Evolutionary conservation across 768 basidiomycete species (phyloP).

Genomic region (Serendipita vermifera): DNA sequence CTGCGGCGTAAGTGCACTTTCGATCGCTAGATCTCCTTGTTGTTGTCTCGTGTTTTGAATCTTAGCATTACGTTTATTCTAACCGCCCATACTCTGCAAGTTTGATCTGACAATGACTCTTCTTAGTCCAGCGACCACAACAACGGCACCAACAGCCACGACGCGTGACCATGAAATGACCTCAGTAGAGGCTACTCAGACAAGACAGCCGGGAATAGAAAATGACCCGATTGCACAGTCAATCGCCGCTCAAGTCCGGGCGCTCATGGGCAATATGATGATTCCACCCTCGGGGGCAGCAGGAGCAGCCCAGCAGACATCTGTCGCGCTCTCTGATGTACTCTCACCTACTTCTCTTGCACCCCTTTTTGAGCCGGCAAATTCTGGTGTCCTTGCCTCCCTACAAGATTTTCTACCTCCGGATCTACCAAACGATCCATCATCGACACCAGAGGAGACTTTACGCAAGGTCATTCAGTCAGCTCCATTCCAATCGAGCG

Average conservation of each 20-base stretch:
- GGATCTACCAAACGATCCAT: slow-evolving; percentile 56
- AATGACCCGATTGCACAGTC: not conserved
- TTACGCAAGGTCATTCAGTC: slow-evolving; percentile 67
- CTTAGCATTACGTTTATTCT: too few relatives aligned
- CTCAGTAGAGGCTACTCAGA: too few relatives aligned
- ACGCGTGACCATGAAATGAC: too few relatives aligned
- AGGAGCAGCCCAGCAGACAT: not conserved
- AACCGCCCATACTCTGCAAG: too few relatives aligned
- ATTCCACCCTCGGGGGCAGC: not conserved
- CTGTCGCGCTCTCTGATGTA: slow-evolving; percentile 50
- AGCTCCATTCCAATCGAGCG: slow-evolving; percentile 70
- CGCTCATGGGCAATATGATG: not conserved
- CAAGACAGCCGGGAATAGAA: too few relatives aligned
- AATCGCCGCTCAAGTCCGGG: not conserved
- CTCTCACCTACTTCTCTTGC: slow-evolving; percentile 59
- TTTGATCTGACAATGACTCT: too few relatives aligned
- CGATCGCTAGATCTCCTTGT: not conserved
- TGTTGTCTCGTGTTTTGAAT: not conserved
- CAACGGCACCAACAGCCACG: too few relatives aligned
- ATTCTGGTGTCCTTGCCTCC: slow-evolving; percentile 56
- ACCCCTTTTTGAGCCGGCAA: slow-evolving; percentile 44
- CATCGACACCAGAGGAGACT: slow-evolving; percentile 34
- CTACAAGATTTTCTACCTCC: slow-evolving; percentile 52
- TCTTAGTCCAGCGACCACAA: too few relatives aligned
- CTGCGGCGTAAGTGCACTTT: slow-evolving; percentile 9